Conservation (phyloP, 192 early-diverging fungal genomes). For the Lobosporangium transversale region DNA sequence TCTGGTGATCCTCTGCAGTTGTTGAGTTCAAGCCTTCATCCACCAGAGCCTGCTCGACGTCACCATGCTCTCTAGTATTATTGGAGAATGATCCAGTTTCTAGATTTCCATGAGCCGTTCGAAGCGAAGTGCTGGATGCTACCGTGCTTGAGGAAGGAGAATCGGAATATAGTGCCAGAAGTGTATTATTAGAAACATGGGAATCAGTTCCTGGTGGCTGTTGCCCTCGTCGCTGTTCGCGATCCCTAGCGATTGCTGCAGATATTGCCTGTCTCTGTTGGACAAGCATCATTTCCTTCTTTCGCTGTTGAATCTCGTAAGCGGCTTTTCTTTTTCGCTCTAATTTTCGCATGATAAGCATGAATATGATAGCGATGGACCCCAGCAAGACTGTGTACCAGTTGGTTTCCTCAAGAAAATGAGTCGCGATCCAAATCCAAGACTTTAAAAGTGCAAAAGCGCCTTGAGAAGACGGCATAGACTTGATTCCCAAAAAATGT, state of each 20-base stretch:
- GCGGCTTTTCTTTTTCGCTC: constrained; percentile 33
- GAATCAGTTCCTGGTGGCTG: constrained; percentile 16
- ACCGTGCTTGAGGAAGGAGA: background rate
- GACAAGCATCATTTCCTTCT: constrained; percentile 33
- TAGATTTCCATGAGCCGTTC: constrained; percentile 7
- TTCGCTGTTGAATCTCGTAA: constrained; percentile 23
- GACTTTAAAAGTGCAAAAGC: constrained; percentile 42
- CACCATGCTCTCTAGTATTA: background rate
- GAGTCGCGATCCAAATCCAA: constrained; percentile 34
- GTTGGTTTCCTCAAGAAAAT: constrained; percentile 32
- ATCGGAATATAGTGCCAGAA: background rate
- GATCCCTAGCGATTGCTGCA: constrained; percentile 18
- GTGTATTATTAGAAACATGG: background rate
- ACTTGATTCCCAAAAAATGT: constrained; percentile 47
- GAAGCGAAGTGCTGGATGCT: constrained; percentile 30
- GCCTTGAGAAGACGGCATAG: constrained; percentile 25
- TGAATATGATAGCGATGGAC: constrained; percentile 33
- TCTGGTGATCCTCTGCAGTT: constrained; percentile 8
- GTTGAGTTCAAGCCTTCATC: background rate
- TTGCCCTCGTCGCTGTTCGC: constrained; percentile 25
- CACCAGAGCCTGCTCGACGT: constrained; percentile 7
- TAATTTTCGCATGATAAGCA: constrained; percentile 28
- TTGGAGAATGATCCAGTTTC: background rate
- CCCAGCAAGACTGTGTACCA: constrained; percentile 43
- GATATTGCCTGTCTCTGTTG: constrained; percentile 39